Conservation (phyloP, 2,329 filamentous ascomycete genomes). For the Lojkania enalia region DNA sequence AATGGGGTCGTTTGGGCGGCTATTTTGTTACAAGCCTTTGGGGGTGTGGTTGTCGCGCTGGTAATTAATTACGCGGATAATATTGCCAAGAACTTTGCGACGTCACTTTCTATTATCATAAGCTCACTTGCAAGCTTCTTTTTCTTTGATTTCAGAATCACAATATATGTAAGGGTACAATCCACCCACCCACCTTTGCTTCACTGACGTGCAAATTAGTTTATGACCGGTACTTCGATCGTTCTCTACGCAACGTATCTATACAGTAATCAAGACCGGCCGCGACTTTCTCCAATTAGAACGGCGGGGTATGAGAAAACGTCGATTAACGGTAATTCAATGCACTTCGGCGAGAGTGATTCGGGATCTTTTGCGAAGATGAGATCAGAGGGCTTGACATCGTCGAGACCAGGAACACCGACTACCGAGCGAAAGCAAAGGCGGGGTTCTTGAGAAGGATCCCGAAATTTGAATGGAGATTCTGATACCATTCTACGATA, state of each 20-base stretch:
- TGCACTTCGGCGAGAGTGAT: conserved; percentile 23
- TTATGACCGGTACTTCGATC: conserved; percentile 75
- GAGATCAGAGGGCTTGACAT: conserved; percentile 12
- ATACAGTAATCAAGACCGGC: conserved; percentile 70
- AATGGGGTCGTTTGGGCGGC: conserved; percentile 89
- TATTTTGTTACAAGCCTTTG: conserved; percentile 78
- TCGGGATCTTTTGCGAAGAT: conserved; percentile 11
- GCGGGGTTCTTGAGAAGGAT: conserved; percentile 30
- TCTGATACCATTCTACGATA: too few relatives aligned
- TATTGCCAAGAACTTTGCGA: conserved; percentile 91
- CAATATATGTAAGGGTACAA: conserved; percentile 42
- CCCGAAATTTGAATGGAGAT: too few relatives aligned
- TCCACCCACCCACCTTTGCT: background rate
- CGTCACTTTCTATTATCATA: conserved; percentile 86
- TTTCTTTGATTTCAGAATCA: conserved; percentile 81
- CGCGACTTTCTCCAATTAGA: conserved; percentile 63
- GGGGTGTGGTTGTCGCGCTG: conserved; percentile 80
- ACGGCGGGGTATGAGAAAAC: conserved; percentile 80
- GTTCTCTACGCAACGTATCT: conserved; percentile 84
- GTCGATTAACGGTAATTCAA: conserved; percentile 53
- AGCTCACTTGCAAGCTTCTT: conserved; percentile 83
- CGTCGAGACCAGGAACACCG: conserved; percentile 29
- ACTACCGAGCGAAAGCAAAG: conserved; percentile 27
- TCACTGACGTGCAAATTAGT: conserved; percentile 56
- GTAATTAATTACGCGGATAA: conserved; percentile 85